Evolutionary conservation across 1,284 basidiomycete genomes (phyloP).

Genomic region (Apiotrichum veenhuisii): DNA sequence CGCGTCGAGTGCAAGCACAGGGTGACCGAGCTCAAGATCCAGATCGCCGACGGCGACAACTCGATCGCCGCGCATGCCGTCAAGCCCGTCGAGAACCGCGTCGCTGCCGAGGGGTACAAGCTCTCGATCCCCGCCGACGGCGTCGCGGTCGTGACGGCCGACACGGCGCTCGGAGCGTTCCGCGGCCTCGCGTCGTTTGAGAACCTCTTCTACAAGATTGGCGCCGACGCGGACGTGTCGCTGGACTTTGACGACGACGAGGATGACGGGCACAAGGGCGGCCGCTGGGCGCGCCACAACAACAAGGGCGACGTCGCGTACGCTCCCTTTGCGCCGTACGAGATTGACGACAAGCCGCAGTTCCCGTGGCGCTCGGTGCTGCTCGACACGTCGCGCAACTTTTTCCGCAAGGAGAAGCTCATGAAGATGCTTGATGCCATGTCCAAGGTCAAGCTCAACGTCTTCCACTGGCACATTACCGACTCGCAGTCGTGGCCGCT

Average conservation of each 20-base stretch:
- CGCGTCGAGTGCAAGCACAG: background rate
- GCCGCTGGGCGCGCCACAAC: background rate
- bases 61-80: background rate
- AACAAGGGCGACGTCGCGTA: constrained; percentile 10
- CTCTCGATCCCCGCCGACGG: background rate
- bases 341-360: constrained; percentile 49
- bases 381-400: constrained; percentile 63
- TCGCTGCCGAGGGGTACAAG: background rate
- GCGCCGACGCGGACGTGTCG: background rate
- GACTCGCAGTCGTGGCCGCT: constrained; percentile 62
- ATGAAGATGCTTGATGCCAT: constrained; percentile 69
- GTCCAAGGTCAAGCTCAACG: constrained; percentile 73
- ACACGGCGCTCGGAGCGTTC: constrained; percentile 62
- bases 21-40: constrained; percentile 2
- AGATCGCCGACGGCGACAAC: constrained; percentile 56
- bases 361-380: constrained; percentile 63
- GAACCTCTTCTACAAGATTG: constrained; percentile 57
- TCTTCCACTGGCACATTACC: constrained; percentile 20
- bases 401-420: background rate
- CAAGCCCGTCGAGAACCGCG: constrained; percentile 1
- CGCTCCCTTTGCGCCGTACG: constrained; percentile 39
- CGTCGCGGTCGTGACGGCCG: background rate
- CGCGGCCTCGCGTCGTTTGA: constrained; percentile 76
- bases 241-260: too few species aligned
- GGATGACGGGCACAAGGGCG: too few species aligned